Evolutionary conservation across 2,329 filamentous ascomycete species (phyloP).

Genomic region (Phyllosticta capitalensis): DNA sequence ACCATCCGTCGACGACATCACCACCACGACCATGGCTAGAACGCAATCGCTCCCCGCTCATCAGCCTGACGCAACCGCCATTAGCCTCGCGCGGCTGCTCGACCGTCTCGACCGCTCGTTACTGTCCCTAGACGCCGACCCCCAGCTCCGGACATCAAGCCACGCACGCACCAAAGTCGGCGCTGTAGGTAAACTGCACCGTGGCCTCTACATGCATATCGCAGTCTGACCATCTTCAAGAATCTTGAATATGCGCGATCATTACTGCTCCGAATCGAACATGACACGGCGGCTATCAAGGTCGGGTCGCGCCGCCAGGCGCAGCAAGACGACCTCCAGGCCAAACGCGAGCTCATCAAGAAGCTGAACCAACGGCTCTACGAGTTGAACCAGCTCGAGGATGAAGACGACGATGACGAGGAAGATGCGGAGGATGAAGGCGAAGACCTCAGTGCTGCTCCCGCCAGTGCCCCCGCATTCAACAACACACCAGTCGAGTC

Average conservation of each 20-base stretch:
- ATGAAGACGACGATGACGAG: slow-evolving; percentile 29
- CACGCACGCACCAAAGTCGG: slow-evolving; percentile 55
- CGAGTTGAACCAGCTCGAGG: slow-evolving; percentile 56
- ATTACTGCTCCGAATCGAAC: slow-evolving; percentile 61
- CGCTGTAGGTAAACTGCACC: slow-evolving; percentile 34
- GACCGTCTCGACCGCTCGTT: slow-evolving; percentile 56
- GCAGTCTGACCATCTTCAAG: slow-evolving; percentile 27
- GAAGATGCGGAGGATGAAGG: slow-evolving; percentile 26
- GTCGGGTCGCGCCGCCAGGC: slow-evolving; percentile 49
- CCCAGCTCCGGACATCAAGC: slow-evolving; percentile 50
- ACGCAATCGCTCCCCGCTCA: slow-evolving; percentile 3
- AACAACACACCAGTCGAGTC: slow-evolving; percentile 19
- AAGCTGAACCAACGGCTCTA: slow-evolving; percentile 55
- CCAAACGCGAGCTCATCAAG: slow-evolving; percentile 58
- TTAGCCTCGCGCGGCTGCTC: slow-evolving; percentile 55
- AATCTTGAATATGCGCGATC: slow-evolving; percentile 64
- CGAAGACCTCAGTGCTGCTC: slow-evolving; percentile 32
- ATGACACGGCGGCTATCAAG: slow-evolving; percentile 53
- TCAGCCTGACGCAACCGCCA: slow-evolving; percentile 16
- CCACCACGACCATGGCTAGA: slow-evolving; percentile 11
- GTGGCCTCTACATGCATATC: neutral
- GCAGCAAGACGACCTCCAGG: slow-evolving; percentile 52
- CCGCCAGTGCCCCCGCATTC: slow-evolving; percentile 33
- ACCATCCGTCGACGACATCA: slow-evolving; percentile 13
- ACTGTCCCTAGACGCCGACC: slow-evolving; percentile 51